Evolutionary conservation across 345 rosid genomes (phyloP), one percentile per base, ranked within the genome.

Genomic region (Pistacia atlantica): DNA sequence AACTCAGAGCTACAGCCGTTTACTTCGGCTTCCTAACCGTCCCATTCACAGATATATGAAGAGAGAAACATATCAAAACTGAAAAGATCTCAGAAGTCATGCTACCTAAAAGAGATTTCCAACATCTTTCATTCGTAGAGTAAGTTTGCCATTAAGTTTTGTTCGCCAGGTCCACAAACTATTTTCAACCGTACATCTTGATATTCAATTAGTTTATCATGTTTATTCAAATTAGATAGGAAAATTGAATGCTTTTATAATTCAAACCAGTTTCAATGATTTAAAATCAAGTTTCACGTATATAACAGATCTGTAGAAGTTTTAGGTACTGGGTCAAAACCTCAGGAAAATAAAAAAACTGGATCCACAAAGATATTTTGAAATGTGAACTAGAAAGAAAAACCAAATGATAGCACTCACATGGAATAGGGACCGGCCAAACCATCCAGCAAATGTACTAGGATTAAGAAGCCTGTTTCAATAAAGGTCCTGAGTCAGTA

Each of bases 381-480:
- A 80, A 64, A 58, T 20, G 25, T 55, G 17, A 61, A n/a, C 25
- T 52, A 68, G 12, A 54, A 18, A 42, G 69, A 28, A 31, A 22
- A 25, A 17, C 8, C 20, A 72, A 17, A 66, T 33, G 79, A 76
- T 11, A 72, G 69, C 57, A 88, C 97, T 87, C 80, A 92, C 97
- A 86, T 93, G 98, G 78, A 92, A 96, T 37, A 93, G 91, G 20
- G 99, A 91, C 75, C 97, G 93, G 45, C 99, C 98, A 84, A 96
- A 96, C 99, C 99, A 96, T 63, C 99, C 98, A 18, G 99, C 98
- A 78, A 96, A 96, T 75, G 98, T 92, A 87, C 98, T 92, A 42
- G 98, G 99, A 86, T 96, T 96, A 56, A 96, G 92, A 84, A 96
- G 97, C 95, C 99, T 96, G 90, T 28, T 38, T 73, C 56, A 75